Evolutionary conservation across 2,329 filamentous ascomycete species (phyloP).

Genomic region (Penicillium hesseltinei): DNA sequence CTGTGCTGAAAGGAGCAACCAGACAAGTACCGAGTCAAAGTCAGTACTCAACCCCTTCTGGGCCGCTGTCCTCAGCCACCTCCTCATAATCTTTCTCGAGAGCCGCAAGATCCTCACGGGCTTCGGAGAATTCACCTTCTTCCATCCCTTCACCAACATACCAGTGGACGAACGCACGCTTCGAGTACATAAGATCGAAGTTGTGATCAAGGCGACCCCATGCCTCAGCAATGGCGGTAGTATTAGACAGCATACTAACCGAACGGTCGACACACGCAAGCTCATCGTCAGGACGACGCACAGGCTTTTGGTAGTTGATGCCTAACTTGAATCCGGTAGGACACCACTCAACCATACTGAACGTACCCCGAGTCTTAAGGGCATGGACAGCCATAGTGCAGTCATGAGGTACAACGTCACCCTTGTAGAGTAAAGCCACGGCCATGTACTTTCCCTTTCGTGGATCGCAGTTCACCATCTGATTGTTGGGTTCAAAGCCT

Average conservation of each 20-base stretch:
- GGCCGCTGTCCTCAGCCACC: slow-evolving; percentile 56
- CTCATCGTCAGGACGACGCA: slow-evolving; percentile 53
- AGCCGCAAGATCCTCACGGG: slow-evolving; percentile 79
- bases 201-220: slow-evolving; percentile 65
- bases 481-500: slow-evolving; percentile 67
- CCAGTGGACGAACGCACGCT: slow-evolving; percentile 70
- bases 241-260: slow-evolving; percentile 65
- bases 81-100: slow-evolving; percentile 86
- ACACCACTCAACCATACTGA: slow-evolving; percentile 68
- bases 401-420: slow-evolving; percentile 64
- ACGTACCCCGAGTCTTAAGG: slow-evolving; percentile 62
- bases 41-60: neutral
- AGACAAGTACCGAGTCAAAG: neutral
- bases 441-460: slow-evolving; percentile 69
- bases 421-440: slow-evolving; percentile 64
- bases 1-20: neutral
- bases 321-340: slow-evolving; percentile 68
- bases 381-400: slow-evolving; percentile 56
- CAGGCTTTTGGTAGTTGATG: slow-evolving; percentile 64
- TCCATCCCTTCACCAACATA: slow-evolving; percentile 89
- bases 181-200: slow-evolving; percentile 69
- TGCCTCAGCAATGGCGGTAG: slow-evolving; percentile 64
- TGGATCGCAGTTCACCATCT: slow-evolving; percentile 68
- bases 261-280: slow-evolving; percentile 55
- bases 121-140: slow-evolving; percentile 85